A percentile compares a stretch with the other conserved stretches of the same genome.
These are phyloP conservation scores for Carex cristatella DNA, from an alignment of 176 grass and related monocot species.

Conservation along the genomic window DNA sequence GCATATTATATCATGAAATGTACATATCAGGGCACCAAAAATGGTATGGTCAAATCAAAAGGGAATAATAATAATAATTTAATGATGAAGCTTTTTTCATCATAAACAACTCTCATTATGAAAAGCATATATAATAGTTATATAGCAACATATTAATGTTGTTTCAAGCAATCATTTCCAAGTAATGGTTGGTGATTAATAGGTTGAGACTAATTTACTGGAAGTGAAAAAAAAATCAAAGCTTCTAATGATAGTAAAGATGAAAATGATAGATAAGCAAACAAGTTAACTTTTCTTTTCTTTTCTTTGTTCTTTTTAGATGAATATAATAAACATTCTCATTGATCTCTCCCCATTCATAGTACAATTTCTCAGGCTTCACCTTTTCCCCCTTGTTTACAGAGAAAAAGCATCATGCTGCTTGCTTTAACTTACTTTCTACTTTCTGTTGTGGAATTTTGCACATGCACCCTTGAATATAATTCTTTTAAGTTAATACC, in stretches of 20 bases:
- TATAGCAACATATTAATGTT: neutral
- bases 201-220: conserved; percentile 3
- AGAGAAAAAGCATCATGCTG: conserved; percentile 29
- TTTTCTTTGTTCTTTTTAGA: neutral
- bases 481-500: neutral
- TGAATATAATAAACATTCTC: conserved; percentile 26
- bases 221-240: neutral
- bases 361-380: conserved; percentile 16
- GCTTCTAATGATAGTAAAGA: neutral
- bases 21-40: neutral
- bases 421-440: neutral
- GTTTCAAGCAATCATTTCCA: conserved; percentile 6
- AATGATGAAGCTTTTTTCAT: neutral
- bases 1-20: neutral
- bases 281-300: neutral
- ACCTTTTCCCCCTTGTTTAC: conserved; percentile 25
- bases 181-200: neutral
- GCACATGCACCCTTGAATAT: neutral
- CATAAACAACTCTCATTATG: neutral
- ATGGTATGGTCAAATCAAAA: neutral
- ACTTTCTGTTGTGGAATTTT: conserved; percentile 15
- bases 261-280: neutral
- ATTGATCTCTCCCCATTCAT: conserved; percentile 18
- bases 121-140: neutral
- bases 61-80: neutral